A percentile compares a stretch with the other conserved stretches of the same genome.
These are phyloP conservation scores for Teunomyces atbi DNA, from an alignment of 805 yeast species.

Conservation along the genomic window DNA sequence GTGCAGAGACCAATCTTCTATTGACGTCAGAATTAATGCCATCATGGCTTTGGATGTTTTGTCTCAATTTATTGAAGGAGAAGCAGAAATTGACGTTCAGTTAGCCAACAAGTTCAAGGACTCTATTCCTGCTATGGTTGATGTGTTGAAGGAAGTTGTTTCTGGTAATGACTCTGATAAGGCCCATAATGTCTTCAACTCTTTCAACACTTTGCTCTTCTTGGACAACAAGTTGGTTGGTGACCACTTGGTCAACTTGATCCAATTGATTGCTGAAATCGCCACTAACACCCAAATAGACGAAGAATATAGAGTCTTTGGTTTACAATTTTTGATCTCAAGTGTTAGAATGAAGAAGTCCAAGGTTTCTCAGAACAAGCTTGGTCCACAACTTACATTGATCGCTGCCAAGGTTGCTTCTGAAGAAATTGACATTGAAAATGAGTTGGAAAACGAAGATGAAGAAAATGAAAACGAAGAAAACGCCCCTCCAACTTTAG, in stretches of 20 bases:
- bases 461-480: constrained; percentile 95
- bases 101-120: constrained; percentile 55
- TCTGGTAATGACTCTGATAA: constrained; percentile 67
- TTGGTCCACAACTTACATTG: constrained; percentile 77
- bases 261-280: constrained; percentile 73
- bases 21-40: constrained; percentile 77
- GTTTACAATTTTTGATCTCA: constrained; percentile 79
- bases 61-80: constrained; percentile 65
- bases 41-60: constrained; percentile 76
- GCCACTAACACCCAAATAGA: constrained; percentile 64
- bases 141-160: constrained; percentile 74
- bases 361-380: constrained; percentile 72
- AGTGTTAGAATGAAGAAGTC: constrained; percentile 77
- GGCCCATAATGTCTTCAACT: constrained; percentile 76
- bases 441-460: constrained; percentile 72
- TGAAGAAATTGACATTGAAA: constrained; percentile 73
- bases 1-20: constrained; percentile 57
- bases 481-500: constrained; percentile 72
- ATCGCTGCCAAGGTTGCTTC: constrained; percentile 75
- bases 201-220: constrained; percentile 75
- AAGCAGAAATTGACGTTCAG: constrained; percentile 42
- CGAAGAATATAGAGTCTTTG: constrained; percentile 79
- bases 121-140: constrained; percentile 76
- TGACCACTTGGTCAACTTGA: constrained; percentile 63
- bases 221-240: constrained; percentile 79